phyloP scores from a whole-genome alignment of 441 rosid species.

The Erodium trifolium region DNA sequence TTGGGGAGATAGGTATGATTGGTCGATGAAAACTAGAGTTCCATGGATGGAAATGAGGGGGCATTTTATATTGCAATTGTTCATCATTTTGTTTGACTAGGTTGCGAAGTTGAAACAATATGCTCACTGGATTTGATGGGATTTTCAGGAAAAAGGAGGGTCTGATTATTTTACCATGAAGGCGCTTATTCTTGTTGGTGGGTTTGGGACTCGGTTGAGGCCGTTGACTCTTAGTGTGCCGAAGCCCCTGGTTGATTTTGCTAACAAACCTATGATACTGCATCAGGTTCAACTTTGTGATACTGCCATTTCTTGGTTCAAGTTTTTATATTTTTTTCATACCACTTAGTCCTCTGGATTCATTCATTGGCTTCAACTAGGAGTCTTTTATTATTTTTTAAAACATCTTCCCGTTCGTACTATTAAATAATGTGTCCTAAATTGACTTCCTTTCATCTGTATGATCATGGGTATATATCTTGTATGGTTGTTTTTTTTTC shows the following conservation, averaged over 20 bases:
- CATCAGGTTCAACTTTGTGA: not conserved
- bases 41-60: not conserved
- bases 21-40: not conserved
- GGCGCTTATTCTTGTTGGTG: conserved; percentile 3
- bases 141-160: not conserved
- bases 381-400: too few species aligned
- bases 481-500: not conserved
- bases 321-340: too few species aligned
- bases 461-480: not conserved
- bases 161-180: not conserved
- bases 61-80: not conserved
- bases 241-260: not conserved
- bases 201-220: conserved; percentile 4
- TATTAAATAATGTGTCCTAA: too few species aligned
- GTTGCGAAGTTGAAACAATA: not conserved
- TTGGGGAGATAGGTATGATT: not conserved
- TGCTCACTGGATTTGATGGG: not conserved
- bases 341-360: too few species aligned
- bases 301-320: too few species aligned
- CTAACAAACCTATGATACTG: not conserved
- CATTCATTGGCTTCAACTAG: too few species aligned
- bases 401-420: too few species aligned
- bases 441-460: not conserved
- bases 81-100: not conserved
- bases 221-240: not conserved